Evolutionary conservation across 2,329 filamentous ascomycete genomes (phyloP).

Genomic region (Microcyclosporella mali): DNA sequence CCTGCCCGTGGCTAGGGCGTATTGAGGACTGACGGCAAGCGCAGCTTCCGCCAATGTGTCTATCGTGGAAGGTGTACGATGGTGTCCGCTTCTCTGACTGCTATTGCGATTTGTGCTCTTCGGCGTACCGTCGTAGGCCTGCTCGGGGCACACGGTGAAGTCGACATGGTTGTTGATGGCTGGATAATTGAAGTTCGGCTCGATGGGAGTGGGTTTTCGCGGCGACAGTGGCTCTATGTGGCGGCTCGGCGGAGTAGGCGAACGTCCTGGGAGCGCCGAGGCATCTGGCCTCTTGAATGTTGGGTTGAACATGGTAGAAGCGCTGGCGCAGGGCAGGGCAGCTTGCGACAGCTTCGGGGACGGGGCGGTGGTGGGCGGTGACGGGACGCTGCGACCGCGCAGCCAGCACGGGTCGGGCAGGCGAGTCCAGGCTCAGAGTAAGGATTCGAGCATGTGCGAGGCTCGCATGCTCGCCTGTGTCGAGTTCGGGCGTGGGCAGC

Average conservation of each 20-base stretch:
- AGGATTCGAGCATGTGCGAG: too few species aligned
- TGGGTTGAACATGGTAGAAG: constrained; percentile 17
- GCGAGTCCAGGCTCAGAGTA: too few species aligned
- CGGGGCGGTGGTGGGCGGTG: constrained; percentile 5
- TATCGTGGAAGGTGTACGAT: constrained; percentile 34
- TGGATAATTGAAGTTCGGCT: constrained; percentile 32
- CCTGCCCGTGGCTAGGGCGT: constrained; percentile 9
- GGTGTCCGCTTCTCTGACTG: constrained; percentile 23
- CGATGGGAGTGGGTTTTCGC: constrained; percentile 23
- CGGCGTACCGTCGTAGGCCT: constrained; percentile 16
- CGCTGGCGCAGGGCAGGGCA: constrained; percentile 1
- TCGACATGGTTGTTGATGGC: constrained; percentile 23
- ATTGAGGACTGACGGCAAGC: constrained; percentile 34
- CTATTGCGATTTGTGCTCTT: constrained; percentile 12
- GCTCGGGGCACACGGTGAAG: constrained; percentile 18
- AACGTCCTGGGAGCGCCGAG: constrained; percentile 18
- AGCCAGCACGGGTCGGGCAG: not conserved
- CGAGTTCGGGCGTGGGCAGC: too few species aligned
- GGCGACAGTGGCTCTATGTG: constrained; percentile 34
- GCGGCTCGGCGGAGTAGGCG: constrained; percentile 29
- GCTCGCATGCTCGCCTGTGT: too few species aligned
- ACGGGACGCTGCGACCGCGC: not conserved
- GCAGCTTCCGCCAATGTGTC: constrained; percentile 42
- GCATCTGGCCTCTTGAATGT: constrained; percentile 26
- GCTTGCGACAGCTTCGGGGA: constrained; percentile 5